Evolutionary conservation across 257 asterid species (phyloP).

Genomic region (Verbascum thapsus): DNA sequence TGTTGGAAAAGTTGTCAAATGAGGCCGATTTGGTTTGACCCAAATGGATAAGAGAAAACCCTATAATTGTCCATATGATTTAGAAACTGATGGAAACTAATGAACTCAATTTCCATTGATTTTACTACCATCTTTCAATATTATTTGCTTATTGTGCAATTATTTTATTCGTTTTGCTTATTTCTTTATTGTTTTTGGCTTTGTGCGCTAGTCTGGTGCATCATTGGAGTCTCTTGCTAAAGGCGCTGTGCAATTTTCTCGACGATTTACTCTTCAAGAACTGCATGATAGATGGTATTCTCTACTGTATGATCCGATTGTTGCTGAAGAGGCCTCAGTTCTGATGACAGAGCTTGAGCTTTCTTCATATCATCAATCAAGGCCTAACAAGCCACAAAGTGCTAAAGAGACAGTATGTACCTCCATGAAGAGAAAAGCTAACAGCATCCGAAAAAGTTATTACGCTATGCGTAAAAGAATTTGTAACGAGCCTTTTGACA

Average conservation of each 20-base stretch:
- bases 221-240: slow-evolving; percentile 84
- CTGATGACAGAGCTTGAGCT: slow-evolving; percentile 56
- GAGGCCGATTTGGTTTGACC: slow-evolving; percentile 13
- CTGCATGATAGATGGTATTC: slow-evolving; percentile 77
- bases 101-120: background rate
- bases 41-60: background rate
- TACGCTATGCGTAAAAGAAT: slow-evolving; percentile 74
- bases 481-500: slow-evolving; percentile 42
- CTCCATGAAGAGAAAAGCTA: slow-evolving; percentile 70
- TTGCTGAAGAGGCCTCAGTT: slow-evolving; percentile 59
- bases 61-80: slow-evolving; percentile 5
- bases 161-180: background rate
- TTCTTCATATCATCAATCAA: slow-evolving; percentile 38
- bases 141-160: background rate
- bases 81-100: slow-evolving; percentile 10
- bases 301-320: slow-evolving; percentile 73
- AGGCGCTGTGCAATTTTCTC: slow-evolving; percentile 84
- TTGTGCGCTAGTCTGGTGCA: slow-evolving; percentile 67
- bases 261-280: slow-evolving; percentile 57
- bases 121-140: background rate
- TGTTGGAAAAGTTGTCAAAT: background rate
- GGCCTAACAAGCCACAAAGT: slow-evolving; percentile 35
- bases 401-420: too few species aligned
- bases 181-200: background rate
- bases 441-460: slow-evolving; percentile 55